Evolutionary conservation across 2,329 filamentous ascomycete genomes (phyloP).

Genomic region (Colletotrichum sp.): DNA sequence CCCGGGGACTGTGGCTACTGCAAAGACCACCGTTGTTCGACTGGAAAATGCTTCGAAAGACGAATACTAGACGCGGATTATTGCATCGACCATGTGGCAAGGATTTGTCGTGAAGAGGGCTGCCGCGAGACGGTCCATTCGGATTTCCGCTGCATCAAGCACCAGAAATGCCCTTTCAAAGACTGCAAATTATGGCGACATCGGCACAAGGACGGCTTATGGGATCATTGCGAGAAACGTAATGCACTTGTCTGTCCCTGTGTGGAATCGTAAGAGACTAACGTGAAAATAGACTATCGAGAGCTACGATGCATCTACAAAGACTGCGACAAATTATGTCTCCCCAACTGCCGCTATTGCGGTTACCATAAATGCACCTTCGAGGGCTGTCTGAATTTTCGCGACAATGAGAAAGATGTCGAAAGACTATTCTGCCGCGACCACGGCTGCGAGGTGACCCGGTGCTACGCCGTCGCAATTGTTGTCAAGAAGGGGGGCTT

Average conservation of each 20-base stretch:
- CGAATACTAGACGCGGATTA: background rate
- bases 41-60: background rate
- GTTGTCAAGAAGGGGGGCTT: background rate
- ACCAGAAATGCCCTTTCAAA: slow-evolving; percentile 12
- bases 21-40: slow-evolving; percentile 1
- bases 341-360: background rate
- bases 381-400: slow-evolving; percentile 6
- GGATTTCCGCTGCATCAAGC: background rate
- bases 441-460: background rate
- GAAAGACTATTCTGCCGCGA: slow-evolving; percentile 11
- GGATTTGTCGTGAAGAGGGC: background rate
- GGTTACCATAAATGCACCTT: slow-evolving; percentile 9
- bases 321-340: background rate
- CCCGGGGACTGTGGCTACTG: slow-evolving; percentile 8
- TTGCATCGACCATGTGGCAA: slow-evolving; percentile 5
- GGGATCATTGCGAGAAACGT: slow-evolving; percentile 12
- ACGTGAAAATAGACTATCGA: background rate
- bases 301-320: slow-evolving; percentile 2
- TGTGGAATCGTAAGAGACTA: background rate
- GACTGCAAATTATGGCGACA: background rate
- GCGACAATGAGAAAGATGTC: slow-evolving; percentile 2
- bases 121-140: slow-evolving; percentile 1
- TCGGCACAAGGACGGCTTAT: background rate
- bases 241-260: background rate
- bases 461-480: slow-evolving; percentile 8